A percentile compares a stretch with the other conserved stretches of the same genome.
phyloP scores from a whole-genome alignment of 129 eudicot species.

The Rutidosis leptorrhynchoides region DNA sequence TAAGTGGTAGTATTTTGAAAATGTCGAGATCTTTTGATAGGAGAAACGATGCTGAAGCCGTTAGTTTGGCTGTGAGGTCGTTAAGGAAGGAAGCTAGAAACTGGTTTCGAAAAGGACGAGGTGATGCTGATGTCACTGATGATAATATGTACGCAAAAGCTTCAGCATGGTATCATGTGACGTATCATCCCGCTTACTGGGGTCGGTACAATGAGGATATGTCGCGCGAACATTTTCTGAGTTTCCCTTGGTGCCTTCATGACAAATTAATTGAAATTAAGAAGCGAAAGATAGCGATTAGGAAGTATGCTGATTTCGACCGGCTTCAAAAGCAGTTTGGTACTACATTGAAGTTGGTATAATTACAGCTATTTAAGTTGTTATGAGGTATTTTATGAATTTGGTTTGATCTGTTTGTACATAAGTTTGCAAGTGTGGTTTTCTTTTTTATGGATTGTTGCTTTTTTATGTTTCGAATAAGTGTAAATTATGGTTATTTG shows the following conservation, averaged over 20 bases:
- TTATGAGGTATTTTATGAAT: background rate
- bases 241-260: conserved; percentile 86
- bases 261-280: conserved; percentile 70
- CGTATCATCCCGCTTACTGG: conserved; percentile 66
- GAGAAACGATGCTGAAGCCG: conserved; percentile 70
- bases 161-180: conserved; percentile 85
- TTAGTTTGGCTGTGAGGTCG: conserved; percentile 65
- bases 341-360: conserved; percentile 26
- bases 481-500: conserved; percentile 16
- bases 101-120: conserved; percentile 49
- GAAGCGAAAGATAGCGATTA: conserved; percentile 26
- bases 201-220: conserved; percentile 51
- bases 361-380: conserved; percentile 7
- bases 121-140: conserved; percentile 23
- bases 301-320: conserved; percentile 19
- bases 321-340: conserved; percentile 26
- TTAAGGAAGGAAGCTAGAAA: conserved; percentile 70
- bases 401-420: background rate
- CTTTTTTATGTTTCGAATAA: conserved; percentile 6
- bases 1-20: conserved; percentile 79
- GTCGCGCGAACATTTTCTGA: conserved; percentile 58
- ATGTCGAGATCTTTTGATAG: conserved; percentile 63
- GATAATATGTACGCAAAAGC: conserved; percentile 60
- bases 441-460: conserved; percentile 9
- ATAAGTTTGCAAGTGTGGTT: background rate